phyloP scores from a whole-genome alignment of 1,139 yeast species.

The Yamadazyma siamensis region DNA sequence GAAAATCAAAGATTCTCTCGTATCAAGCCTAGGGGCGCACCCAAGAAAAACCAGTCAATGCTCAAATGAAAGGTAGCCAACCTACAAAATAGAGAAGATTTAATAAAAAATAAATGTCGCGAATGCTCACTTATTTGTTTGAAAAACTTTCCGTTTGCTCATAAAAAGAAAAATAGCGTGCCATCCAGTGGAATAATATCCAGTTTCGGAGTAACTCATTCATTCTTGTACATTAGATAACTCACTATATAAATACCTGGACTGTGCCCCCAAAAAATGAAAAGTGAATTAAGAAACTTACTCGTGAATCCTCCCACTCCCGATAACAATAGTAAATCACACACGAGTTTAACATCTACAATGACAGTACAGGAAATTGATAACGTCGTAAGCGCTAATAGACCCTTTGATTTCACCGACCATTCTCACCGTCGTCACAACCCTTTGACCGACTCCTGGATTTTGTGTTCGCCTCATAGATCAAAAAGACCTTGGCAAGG shows the following conservation, averaged over 20 bases:
- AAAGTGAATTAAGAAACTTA: constrained; percentile 15
- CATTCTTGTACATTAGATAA: no score
- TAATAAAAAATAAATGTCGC: constrained; percentile 7
- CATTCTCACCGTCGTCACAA: constrained; percentile 69
- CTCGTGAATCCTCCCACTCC: constrained; percentile 7
- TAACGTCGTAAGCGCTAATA: no score
- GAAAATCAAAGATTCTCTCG: no score
- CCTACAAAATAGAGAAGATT: no score
- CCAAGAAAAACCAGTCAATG: no score
- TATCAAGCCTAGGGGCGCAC: no score
- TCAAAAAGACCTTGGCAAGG: constrained; percentile 85
- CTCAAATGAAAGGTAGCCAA: no score
- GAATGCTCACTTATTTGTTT: constrained; percentile 1
- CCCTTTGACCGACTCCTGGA: constrained; percentile 61
- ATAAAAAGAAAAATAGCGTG: constrained; percentile 4
- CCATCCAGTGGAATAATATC: constrained; percentile 1
- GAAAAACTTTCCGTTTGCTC: constrained; percentile 4
- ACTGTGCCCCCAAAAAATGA: constrained; percentile 10
- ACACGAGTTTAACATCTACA: no score
- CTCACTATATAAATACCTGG: constrained; percentile 11
- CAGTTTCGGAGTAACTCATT: no score
- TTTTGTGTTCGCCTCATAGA: constrained; percentile 74
- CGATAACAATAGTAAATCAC: constrained; percentile 6
- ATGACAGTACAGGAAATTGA: no score
- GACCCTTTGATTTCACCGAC: constrained; percentile 48